Base-by-base conservation (phyloP, 2,329 filamentous ascomycete genomes). In the Alternaria incomplexa region DNA sequence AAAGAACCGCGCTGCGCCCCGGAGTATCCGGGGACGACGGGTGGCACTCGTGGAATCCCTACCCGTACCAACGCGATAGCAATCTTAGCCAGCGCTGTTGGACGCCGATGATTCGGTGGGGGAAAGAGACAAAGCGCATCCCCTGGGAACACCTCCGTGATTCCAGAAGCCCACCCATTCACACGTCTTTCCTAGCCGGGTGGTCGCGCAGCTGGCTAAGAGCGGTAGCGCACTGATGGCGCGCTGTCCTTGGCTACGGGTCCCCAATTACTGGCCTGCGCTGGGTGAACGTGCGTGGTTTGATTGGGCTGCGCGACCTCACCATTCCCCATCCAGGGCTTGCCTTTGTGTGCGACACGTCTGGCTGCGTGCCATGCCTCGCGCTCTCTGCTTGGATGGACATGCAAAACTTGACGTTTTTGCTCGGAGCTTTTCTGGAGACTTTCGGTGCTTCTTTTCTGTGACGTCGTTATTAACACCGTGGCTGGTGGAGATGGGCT, bases 21-120 rank as follows among this genome's bases (percentile, higher is more conserved):
- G 43, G 56, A 32, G 58, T 55, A 55, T 43, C 53, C 59, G 57
- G 60, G 58, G 58, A 52, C 36, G 51, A 54, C 58, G 63, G 58
- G 68, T 70, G 68, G 62, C 65, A 70, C 67, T 57, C 62, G 53
- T 52, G 50, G 25, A 44, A 53, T 61, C 55, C 53, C 30, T 53
- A 43, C 28, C 8, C 25, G 17, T 22, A 56, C 25, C 48, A 50
- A 61, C 43, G 57, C 46, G 45, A 50, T 57, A 48, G 58, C 56
- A 65, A 66, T 63, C 57, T 61, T 63, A 62, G 54, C 20, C 57
- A 57, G 61, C 30, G 46, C 36, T 32, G 56, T 54, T 63, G 48
- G 52, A 46, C n/a, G 43, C 48, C 10, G 47, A 61, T 65, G 65
- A 68, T 68, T 70, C 61, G 67, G 60, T 66, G 65, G 63, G 65